Base-by-base conservation (phyloP, 2,329 filamentous ascomycete species). In the Diaporthe velutina region DNA sequence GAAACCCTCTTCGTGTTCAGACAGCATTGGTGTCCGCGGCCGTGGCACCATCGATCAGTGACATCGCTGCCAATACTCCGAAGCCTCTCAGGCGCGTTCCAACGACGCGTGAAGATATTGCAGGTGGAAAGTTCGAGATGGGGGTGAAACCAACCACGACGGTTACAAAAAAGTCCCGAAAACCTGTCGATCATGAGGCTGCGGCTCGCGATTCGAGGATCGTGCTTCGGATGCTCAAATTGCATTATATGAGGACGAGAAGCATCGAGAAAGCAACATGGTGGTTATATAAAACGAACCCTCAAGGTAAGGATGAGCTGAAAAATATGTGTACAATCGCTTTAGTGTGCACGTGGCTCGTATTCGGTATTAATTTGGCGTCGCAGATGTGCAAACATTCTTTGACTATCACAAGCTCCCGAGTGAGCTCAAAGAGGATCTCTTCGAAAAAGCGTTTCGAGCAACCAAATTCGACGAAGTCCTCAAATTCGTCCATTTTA, bases 241-340 rank as follows among this genome's bases (percentile, higher is more conserved):
- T 70, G 8, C 67, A 70, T 48, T 70, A 70, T 35, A 70, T 70
- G 67, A 70, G 67, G 17, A 70, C 67, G 17, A 57, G 67, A 30
- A 45, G 4, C 4, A 33, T 70, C 1, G 35, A 70, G 3, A 30
- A 2, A 17, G 50, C 50, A 1, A 57, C 67, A 0, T n/a, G 0
- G 4, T 70, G 67, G 67, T 7, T 70, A 1, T 70, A 70, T 7
- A 22, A 8, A 1, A 70, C 67, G 2, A 70, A 70, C 12, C 67
- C 67, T 0, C 12, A 42, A 33, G 67, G 67, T 57, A 55, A 70
- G 42, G 4, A 12, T 22, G 2, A 35, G 35, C 35, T 38, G 12
- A 9, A 38, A 8, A 19, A 22, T 35, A n/a, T n/a, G n/a, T n/a
- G n/a, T n/a, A n/a, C n/a, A n/a, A n/a, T n/a, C n/a, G n/a, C n/a